phyloP scores from a whole-genome alignment of 1,139 yeast genomes.

The Diutina ranongensis region DNA sequence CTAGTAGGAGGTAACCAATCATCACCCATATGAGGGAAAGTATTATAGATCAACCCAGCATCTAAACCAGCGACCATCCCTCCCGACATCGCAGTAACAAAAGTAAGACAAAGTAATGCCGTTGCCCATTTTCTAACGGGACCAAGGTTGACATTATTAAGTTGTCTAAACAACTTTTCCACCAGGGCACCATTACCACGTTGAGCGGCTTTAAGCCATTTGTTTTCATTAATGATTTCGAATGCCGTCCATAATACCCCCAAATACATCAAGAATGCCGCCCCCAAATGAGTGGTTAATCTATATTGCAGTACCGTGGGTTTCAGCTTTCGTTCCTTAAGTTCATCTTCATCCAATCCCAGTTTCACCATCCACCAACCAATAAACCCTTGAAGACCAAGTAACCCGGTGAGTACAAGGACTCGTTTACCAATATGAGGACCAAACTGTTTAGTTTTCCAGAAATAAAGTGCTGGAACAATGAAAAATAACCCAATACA shows the following conservation, averaged over 20 bases:
- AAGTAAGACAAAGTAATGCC: conserved; percentile 57
- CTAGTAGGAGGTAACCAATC: conserved; percentile 55
- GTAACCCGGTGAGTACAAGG: conserved; percentile 57
- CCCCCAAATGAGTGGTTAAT: conserved; percentile 86
- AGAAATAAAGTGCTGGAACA: conserved; percentile 77
- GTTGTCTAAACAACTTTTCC: conserved; percentile 39
- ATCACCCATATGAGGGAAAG: conserved; percentile 95
- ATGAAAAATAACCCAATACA: conserved; percentile 76
- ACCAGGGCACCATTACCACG: conserved; percentile 43
- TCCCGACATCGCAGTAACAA: conserved; percentile 89
- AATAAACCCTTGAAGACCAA: conserved; percentile 89
- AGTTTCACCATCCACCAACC: conserved; percentile 99
- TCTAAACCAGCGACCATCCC: conserved; percentile 98
- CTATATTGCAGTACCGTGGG: conserved; percentile 97
- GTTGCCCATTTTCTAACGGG: conserved; percentile 43
- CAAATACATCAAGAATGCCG: conserved; percentile 80
- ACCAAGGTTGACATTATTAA: conserved; percentile 39
- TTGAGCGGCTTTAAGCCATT: conserved; percentile 32
- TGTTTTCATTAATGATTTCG: conserved; percentile 68
- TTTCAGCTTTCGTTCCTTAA: conserved; percentile 70
- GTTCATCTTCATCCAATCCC: conserved; percentile 75
- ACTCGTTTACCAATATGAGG: conserved; percentile 57
- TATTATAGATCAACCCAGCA: conserved; percentile 92
- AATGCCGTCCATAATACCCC: conserved; percentile 89
- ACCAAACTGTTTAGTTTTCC: conserved; percentile 55